These are phyloP conservation scores for Hanseniaspora uvarum DNA, from an alignment of 1,139 yeast genomes.

Conservation along the genomic window DNA sequence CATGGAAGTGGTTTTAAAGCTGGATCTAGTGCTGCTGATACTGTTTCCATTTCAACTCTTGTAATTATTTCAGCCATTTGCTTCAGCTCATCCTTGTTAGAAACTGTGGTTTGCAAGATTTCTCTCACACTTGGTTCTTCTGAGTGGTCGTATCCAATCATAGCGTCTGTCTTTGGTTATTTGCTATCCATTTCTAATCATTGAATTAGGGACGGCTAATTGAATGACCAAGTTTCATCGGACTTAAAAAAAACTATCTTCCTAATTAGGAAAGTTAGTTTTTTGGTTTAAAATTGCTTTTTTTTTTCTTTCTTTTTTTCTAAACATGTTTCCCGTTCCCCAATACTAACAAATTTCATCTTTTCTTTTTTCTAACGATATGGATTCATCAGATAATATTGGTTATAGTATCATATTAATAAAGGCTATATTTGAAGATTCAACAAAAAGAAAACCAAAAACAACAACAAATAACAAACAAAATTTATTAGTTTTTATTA, in stretches of 20 bases:
- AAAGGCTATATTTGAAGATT: too few relatives aligned
- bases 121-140: slow-evolving; percentile 1
- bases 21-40: background rate
- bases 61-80: background rate
- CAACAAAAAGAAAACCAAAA: background rate
- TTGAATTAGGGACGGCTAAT: background rate
- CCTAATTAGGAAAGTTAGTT: background rate
- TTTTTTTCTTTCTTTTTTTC: background rate
- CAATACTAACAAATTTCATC: background rate
- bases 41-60: slow-evolving; percentile 4
- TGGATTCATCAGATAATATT: background rate
- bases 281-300: background rate
- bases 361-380: background rate
- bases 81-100: background rate
- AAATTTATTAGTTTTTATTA: background rate
- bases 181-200: background rate
- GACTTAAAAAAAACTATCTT: background rate
- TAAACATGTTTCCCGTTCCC: background rate
- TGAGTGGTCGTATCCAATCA: slow-evolving; percentile 2
- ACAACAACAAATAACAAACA: background rate
- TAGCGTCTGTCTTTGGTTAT: background rate
- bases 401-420: background rate
- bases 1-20: slow-evolving; percentile 11
- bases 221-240: background rate
- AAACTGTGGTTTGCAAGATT: background rate